Evolutionary conservation across 179 eudicot species (phyloP).

Genomic region (Silene vulgaris): DNA sequence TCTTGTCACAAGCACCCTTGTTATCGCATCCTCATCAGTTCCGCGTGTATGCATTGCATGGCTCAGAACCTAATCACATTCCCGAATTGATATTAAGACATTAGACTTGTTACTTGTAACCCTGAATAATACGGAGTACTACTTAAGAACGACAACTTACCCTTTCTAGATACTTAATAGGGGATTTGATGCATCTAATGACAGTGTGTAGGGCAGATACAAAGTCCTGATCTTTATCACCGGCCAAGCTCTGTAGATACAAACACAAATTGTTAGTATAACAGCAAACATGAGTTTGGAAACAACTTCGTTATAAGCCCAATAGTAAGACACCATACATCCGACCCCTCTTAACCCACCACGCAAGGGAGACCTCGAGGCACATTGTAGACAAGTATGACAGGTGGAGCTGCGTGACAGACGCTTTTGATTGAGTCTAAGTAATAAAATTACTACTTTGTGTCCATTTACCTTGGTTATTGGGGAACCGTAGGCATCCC

Average conservation of each 20-base stretch:
- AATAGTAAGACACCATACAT: too few species aligned
- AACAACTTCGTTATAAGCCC: too few species aligned
- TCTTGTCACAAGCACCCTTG: slow-evolving; percentile 69
- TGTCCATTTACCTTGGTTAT: slow-evolving; percentile 52
- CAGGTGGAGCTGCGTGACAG: too few species aligned
- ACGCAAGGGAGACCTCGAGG: too few species aligned
- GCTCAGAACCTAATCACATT: slow-evolving; percentile 44
- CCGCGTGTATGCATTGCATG: slow-evolving; percentile 51
- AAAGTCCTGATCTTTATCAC: slow-evolving; percentile 38
- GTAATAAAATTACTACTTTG: too few species aligned
- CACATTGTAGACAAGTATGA: too few species aligned
- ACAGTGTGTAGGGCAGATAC: slow-evolving; percentile 41
- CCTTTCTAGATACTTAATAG: slow-evolving; percentile 58
- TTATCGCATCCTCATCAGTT: slow-evolving; percentile 63
- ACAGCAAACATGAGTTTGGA: too few species aligned
- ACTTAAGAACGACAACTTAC: slow-evolving; percentile 24
- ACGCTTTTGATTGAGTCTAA: not conserved
- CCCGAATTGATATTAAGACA: not conserved
- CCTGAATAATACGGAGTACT: not conserved
- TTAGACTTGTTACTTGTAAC: not conserved
- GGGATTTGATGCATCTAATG: slow-evolving; percentile 51
- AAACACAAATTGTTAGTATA: not conserved
- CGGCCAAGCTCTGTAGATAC: slow-evolving; percentile 40
- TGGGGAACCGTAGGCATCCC: slow-evolving; percentile 52
- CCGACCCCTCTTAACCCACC: too few species aligned